Base-by-base conservation (phyloP, 225 moss, liverwort and hornwort genomes). In the Anthoceros angustus region DNA sequence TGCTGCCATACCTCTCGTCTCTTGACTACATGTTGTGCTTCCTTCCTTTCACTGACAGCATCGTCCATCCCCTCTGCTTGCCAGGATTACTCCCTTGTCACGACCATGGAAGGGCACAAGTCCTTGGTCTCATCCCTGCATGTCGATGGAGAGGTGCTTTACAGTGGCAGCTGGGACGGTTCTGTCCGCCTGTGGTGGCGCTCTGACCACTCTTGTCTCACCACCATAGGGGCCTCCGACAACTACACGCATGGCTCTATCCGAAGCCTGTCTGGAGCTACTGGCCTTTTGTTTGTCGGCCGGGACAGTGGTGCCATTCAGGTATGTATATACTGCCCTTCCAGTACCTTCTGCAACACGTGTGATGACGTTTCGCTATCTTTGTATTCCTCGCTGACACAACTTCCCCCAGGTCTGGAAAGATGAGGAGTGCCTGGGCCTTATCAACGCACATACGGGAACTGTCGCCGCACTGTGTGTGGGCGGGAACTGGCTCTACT, bases 101-200 rank as follows among this genome's bases (percentile, higher is more conserved):
- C 82, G 45, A 79, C 73, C 26, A 85, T 91, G 95, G 82, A 87
- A 64, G 95, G 88, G 64, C 91, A 98, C 71, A 84, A 78, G 67
- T 72, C 73, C 65, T 74, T 88, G 63, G 86, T 98, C 43, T 91
- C 95, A 40, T 67, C 77, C 42, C 79, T 98, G 65, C 79, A 86
- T 45, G 83, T 98, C 60, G 83, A 98, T 39, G 86, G 82, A 67
- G 85, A 89, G 41, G 61, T 98, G 45, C 91, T 98, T 25, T 87
- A 88, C 40, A 98, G 95, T 74, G 91, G 95, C 64, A 88, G 91
- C 72, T 98, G 91, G 95, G 95, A 98, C 75, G 87, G 95, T 62
- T 83, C 78, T n/a, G 80, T 98, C 63, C 80, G 82, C 65, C 74
- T 91, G 39, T 98, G 95, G 95, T 98, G 91, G 91, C 87, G 91